Evolutionary conservation across 345 rosid genomes (phyloP).

Genomic region (Melastoma malabathricum): DNA sequence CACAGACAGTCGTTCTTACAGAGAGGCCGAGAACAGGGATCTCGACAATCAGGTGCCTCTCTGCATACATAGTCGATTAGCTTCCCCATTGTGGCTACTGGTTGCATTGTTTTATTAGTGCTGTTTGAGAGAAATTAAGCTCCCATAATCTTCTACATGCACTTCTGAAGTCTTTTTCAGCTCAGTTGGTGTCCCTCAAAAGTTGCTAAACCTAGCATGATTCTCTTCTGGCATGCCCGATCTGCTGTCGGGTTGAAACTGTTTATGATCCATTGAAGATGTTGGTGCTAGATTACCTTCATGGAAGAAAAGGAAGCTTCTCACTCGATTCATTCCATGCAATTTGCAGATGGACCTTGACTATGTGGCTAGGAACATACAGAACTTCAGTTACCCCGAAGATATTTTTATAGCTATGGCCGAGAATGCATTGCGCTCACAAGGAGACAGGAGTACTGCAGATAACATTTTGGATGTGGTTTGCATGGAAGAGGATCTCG

Average conservation of each 20-base stretch:
- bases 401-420: constrained; percentile 50
- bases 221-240: too few species aligned
- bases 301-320: background rate
- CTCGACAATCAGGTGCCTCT: constrained; percentile 32
- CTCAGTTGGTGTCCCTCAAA: too few species aligned
- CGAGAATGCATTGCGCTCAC: constrained; percentile 35
- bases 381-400: constrained; percentile 29
- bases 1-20: constrained; percentile 12
- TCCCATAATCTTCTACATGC: too few species aligned
- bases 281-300: background rate
- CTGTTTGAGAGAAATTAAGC: too few species aligned
- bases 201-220: too few species aligned
- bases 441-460: constrained; percentile 14
- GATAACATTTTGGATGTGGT: constrained; percentile 40
- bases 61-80: too few species aligned
- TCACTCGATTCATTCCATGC: background rate
- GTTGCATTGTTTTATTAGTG: too few species aligned
- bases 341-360: constrained; percentile 30
- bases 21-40: constrained; percentile 15
- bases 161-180: too few species aligned
- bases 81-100: too few species aligned
- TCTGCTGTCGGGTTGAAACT: too few species aligned
- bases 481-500: constrained; percentile 43
- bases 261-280: too few species aligned
- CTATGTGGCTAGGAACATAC: constrained; percentile 42